phyloP scores from a whole-genome alignment of 257 asterid genomes.

The Craterostigma plantagineum region DNA sequence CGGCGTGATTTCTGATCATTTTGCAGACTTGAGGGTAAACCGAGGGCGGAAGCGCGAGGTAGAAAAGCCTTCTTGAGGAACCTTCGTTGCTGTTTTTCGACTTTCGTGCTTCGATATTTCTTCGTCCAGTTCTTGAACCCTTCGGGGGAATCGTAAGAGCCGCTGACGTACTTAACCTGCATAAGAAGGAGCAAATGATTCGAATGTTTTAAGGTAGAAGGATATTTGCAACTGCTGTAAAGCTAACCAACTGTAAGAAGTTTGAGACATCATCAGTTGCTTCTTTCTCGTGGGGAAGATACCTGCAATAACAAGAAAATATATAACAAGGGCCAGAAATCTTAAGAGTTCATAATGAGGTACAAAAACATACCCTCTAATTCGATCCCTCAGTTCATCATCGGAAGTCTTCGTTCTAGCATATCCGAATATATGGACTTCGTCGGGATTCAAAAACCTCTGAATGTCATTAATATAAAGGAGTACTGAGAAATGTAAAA shows the following conservation, averaged over 20 bases:
- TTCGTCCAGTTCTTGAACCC: slow-evolving; percentile 62
- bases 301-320: slow-evolving; percentile 27
- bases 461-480: slow-evolving; percentile 15
- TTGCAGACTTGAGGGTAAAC: slow-evolving; percentile 92
- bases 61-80: slow-evolving; percentile 81
- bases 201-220: too few relatives aligned
- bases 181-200: slow-evolving; percentile 9
- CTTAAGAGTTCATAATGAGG: too few relatives aligned
- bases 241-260: slow-evolving; percentile 77
- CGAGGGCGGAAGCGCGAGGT: slow-evolving; percentile 97
- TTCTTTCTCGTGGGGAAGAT: slow-evolving; percentile 50
- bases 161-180: slow-evolving; percentile 88
- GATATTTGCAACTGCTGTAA: too few relatives aligned
- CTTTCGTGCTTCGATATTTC: slow-evolving; percentile 74
- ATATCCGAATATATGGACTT: slow-evolving; percentile 94
- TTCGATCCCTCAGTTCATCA: slow-evolving; percentile 61
- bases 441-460: slow-evolving; percentile 71
- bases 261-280: slow-evolving; percentile 21
- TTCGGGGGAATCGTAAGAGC: slow-evolving; percentile 74
- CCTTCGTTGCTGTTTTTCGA: slow-evolving; percentile 49
- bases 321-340: not conserved
- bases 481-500: too few relatives aligned
- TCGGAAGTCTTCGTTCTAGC: slow-evolving; percentile 87
- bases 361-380: slow-evolving; percentile 44
- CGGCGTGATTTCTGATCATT: slow-evolving; percentile 65